Conservation (phyloP, 495 filamentous ascomycete species). For the Xylaria nigripes region DNA sequence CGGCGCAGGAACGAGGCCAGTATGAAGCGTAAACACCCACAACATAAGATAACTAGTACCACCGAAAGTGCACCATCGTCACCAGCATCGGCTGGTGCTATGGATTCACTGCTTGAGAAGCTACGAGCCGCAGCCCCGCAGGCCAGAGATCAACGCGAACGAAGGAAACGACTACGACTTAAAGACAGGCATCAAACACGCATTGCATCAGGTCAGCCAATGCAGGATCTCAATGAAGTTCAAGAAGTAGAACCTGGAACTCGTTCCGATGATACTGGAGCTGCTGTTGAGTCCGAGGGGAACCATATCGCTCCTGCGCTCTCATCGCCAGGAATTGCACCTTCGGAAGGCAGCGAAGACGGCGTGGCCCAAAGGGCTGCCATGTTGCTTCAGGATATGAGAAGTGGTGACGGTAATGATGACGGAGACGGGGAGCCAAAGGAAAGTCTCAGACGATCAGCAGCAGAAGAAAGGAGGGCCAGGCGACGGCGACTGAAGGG, state of each 20-base stretch:
- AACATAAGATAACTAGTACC: conserved; percentile 53
- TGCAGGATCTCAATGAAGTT: conserved; percentile 58
- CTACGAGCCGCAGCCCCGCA: conserved; percentile 88
- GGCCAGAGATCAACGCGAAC: conserved; percentile 75
- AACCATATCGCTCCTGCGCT: conserved; percentile 30
- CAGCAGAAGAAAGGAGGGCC: conserved; percentile 25
- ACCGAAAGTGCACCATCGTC: conserved; percentile 45
- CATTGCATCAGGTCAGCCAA: conserved; percentile 75
- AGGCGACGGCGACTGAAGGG: conserved; percentile 26
- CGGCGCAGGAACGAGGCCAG: conserved; percentile 77
- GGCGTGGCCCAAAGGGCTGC: conserved; percentile 78
- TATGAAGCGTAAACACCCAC: conserved; percentile 76
- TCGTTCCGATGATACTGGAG: conserved; percentile 12
- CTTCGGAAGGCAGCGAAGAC: conserved; percentile 51
- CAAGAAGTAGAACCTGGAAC: conserved; percentile 37
- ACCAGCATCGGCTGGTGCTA: conserved; percentile 78
- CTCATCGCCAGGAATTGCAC: conserved; percentile 33
- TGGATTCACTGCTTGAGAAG: conserved; percentile 96
- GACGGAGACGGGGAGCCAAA: conserved; percentile 51
- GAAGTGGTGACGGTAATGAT: conserved; percentile 52
- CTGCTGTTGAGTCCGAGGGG: conserved; percentile 26
- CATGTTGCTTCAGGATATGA: conserved; percentile 69
- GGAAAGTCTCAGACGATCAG: conserved; percentile 47
- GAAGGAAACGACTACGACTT: conserved; percentile 74
- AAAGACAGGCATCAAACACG: conserved; percentile 92